Percentiles rank a stretch among this genome's conserved stretches.
These are phyloP conservation scores for Globisporangium cylindrosporum DNA, from an alignment of 352 stramenopile genomes.

Conservation along the genomic window DNA sequence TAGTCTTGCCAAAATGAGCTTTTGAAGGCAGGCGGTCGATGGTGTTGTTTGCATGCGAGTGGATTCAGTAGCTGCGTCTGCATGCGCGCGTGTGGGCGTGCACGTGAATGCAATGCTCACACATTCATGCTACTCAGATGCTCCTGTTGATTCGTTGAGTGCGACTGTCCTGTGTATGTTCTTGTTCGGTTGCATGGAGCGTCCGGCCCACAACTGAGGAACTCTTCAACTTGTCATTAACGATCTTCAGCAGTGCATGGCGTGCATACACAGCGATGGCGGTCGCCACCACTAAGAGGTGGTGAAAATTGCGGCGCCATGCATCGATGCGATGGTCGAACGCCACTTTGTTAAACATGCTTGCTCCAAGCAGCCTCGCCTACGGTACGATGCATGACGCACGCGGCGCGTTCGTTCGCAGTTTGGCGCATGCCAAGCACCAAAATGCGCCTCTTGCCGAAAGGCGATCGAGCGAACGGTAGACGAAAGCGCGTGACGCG, in stretches of 20 bases:
- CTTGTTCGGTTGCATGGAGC: not conserved
- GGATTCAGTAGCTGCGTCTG: not conserved
- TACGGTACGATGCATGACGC: not conserved
- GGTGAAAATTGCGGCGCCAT: too few species aligned
- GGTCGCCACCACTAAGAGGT: too few species aligned
- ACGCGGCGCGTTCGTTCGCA: not conserved
- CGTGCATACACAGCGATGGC: too few species aligned
- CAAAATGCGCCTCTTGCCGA: not conserved
- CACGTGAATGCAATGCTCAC: not conserved
- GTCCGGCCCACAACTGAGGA: not conserved
- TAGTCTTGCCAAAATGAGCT: too few species aligned
- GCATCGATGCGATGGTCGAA: not conserved
- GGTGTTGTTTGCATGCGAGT: not conserved
- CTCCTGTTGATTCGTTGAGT: not conserved
- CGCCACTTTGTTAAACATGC: not conserved
- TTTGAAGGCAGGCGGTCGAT: not conserved
- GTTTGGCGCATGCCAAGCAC: conserved; percentile 1
- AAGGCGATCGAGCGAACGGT: not conserved
- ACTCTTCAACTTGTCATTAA: not conserved
- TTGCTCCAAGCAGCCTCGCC: not conserved
- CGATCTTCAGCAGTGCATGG: too few species aligned
- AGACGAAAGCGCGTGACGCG: conserved; percentile 1
- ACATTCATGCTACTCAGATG: not conserved
- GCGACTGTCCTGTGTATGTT: not conserved
- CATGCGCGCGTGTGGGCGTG: not conserved